A percentile compares a stretch with the other conserved stretches of the same genome.
Conservation (phyloP, 73 alveolate species). For the Paraurostyla sp. region DNA sequence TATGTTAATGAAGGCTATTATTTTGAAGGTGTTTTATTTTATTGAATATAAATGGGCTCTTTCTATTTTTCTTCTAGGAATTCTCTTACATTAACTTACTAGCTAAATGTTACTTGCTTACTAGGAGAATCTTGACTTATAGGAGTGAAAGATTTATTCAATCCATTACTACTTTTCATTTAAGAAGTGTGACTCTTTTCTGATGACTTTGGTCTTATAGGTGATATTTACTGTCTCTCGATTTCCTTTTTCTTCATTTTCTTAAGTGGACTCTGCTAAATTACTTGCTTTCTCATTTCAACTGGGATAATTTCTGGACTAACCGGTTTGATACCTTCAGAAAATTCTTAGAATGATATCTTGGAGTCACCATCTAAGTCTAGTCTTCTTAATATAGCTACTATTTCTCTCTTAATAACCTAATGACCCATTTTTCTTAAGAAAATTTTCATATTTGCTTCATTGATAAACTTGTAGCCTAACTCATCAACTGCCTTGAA, state of each 20-base stretch:
- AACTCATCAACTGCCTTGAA: slow-evolving; percentile 63
- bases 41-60: not conserved
- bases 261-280: slow-evolving; percentile 19
- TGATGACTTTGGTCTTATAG: not conserved
- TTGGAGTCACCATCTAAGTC: slow-evolving; percentile 76
- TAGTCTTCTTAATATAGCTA: slow-evolving; percentile 69
- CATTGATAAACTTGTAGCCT: slow-evolving; percentile 42
- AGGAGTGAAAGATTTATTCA: too few relatives aligned
- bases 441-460: slow-evolving; percentile 38
- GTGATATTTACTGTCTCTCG: not conserved
- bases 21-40: not conserved
- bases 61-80: not conserved
- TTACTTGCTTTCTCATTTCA: not conserved
- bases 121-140: not conserved
- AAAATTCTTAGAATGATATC: slow-evolving; percentile 64
- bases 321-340: slow-evolving; percentile 68
- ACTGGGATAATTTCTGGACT: slow-evolving; percentile 11
- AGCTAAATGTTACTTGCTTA: slow-evolving; percentile 15
- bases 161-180: not conserved
- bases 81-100: not conserved
- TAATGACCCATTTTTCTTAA: slow-evolving; percentile 59
- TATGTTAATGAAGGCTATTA: not conserved
- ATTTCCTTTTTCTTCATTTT: not conserved
- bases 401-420: slow-evolving; percentile 41
- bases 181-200: not conserved